Evolutionary conservation across 257 asterid genomes (phyloP).

Genomic region (Datura wrightii): DNA sequence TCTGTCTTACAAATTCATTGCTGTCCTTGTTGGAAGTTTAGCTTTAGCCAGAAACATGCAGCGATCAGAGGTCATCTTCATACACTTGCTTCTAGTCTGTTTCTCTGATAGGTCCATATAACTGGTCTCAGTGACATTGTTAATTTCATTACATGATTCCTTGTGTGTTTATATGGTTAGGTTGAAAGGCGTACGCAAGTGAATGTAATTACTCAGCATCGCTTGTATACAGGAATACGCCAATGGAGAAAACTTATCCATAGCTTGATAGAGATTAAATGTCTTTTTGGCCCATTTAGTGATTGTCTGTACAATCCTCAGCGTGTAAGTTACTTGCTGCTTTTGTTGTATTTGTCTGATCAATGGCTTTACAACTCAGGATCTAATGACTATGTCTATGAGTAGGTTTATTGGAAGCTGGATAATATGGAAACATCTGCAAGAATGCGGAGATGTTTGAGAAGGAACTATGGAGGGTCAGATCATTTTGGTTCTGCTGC

Average conservation of each 20-base stretch:
- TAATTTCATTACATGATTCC: constrained; percentile 18
- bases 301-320: constrained; percentile 66
- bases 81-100: constrained; percentile 21
- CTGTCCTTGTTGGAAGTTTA: constrained; percentile 95
- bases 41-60: constrained; percentile 99
- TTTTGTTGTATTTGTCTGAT: constrained; percentile 39
- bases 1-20: constrained; percentile 86
- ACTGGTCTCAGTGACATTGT: constrained; percentile 24
- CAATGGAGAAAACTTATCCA: constrained; percentile 97
- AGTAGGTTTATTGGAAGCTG: constrained; percentile 92
- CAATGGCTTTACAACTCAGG: constrained; percentile 34
- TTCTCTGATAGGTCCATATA: constrained; percentile 31
- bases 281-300: constrained; percentile 90
- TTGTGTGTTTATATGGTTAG: constrained; percentile 48
- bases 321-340: constrained; percentile 58
- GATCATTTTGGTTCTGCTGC: constrained; percentile 97
- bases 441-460: constrained; percentile 91
- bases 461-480: constrained; percentile 84
- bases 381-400: constrained; percentile 39
- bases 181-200: constrained; percentile 95
- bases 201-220: constrained; percentile 75
- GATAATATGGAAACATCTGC: constrained; percentile 90
- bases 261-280: constrained; percentile 81
- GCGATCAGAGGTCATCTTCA: constrained; percentile 78
- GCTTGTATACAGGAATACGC: constrained; percentile 78